Percentiles rank a stretch among this genome's conserved stretches.
These are phyloP conservation scores for Cercospora nicotianae DNA, from an alignment of 2,329 filamentous ascomycete species.

Conservation along the genomic window DNA sequence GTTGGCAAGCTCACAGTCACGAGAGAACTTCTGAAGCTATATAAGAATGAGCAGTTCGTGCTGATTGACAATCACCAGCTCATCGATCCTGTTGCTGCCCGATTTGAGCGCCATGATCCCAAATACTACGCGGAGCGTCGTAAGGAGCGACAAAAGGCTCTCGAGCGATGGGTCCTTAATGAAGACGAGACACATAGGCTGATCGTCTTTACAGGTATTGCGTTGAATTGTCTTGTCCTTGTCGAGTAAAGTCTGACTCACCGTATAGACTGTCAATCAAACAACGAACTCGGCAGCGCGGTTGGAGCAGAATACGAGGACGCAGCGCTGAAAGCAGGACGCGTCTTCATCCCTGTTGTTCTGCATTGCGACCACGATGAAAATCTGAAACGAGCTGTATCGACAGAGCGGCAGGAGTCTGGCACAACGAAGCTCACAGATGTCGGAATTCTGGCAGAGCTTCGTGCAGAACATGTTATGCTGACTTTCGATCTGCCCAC, in stretches of 20 bases:
- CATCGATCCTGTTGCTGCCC: conserved; percentile 8
- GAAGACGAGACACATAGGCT: background rate
- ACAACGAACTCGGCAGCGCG: background rate
- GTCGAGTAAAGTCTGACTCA: background rate
- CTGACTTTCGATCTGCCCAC: background rate
- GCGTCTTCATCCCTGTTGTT: conserved; percentile 3
- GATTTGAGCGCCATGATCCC: background rate
- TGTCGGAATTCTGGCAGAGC: background rate
- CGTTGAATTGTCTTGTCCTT: too few species aligned
- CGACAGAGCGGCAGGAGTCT: background rate
- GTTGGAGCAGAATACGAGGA: conserved; percentile 2
- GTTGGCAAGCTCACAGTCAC: conserved; percentile 5
- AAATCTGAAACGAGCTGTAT: background rate
- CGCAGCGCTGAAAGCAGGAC: background rate
- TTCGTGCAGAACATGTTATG: conserved; percentile 6
- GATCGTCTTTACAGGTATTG: background rate
- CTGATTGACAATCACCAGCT: conserved; percentile 11
- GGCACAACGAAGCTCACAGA: conserved; percentile 12
- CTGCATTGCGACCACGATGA: background rate
- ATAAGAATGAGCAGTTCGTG: background rate
- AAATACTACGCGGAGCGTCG: background rate
- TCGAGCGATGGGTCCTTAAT: background rate
- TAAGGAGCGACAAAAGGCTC: background rate
- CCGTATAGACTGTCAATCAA: background rate
- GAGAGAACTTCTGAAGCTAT: background rate